Evolutionary conservation across 1,284 basidiomycete genomes (phyloP).

Genomic region (Trichosporon asahii): DNA sequence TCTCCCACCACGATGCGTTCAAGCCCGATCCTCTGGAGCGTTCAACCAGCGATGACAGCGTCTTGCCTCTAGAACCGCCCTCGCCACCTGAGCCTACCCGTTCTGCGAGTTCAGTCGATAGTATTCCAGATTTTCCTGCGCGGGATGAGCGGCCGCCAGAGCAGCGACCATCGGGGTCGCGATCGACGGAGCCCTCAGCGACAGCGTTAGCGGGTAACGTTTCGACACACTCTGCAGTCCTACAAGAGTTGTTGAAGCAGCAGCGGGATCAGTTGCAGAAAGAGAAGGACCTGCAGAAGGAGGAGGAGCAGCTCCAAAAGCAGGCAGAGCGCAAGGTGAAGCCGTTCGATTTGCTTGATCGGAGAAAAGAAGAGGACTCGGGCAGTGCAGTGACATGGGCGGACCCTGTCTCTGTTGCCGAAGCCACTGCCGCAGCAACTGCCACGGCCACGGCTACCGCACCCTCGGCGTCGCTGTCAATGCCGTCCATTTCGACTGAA

Average conservation of each 20-base stretch:
- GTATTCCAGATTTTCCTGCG: not conserved
- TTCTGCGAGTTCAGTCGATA: not conserved
- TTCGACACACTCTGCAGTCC: not conserved
- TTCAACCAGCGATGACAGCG: not conserved
- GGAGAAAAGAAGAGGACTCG: not conserved
- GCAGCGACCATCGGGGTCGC: too few relatives aligned
- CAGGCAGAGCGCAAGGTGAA: not conserved
- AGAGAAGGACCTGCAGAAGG: not conserved
- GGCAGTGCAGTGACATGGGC: not conserved
- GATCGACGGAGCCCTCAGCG: not conserved
- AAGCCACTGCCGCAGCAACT: not conserved
- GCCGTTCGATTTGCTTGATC: not conserved
- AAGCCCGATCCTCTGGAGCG: not conserved
- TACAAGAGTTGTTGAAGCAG: not conserved
- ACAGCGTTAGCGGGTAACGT: not conserved
- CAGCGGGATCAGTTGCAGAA: not conserved
- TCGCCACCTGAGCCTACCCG: not conserved
- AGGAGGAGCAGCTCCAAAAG: not conserved
- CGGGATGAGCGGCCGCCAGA: not conserved
- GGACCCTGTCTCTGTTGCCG: not conserved
- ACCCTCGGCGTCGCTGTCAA: not conserved
- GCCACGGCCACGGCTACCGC: not conserved
- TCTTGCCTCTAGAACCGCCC: not conserved
- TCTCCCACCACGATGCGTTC: not conserved
- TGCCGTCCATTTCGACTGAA: slow-evolving; percentile 3